Evolutionary conservation across 179 eudicot species (phyloP), one percentile per base, ranked within the genome.

Genomic region (Vitellaria paradoxa): DNA sequence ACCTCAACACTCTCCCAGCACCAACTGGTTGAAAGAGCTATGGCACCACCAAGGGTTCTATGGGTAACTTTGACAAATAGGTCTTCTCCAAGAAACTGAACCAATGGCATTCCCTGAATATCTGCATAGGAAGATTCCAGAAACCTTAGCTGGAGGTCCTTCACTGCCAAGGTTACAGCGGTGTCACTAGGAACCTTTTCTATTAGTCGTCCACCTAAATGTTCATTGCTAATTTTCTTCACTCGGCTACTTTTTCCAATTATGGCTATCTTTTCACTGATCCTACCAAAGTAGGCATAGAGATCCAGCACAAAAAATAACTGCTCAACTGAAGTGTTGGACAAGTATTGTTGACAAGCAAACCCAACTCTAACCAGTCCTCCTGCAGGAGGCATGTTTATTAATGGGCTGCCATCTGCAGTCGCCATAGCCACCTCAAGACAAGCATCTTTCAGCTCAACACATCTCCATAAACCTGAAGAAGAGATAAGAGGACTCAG

Each of bases 391-490:
- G 99, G 99, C 52, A 93, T 69, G 49, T 76, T 68, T 63, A 82
- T 87, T 81, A 96, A 83, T 24, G 96, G 93, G 65, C 89, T 84
- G 21, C 99, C 98, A 85, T 93, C 98, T 69, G 94, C 93, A 80
- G 99, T 96, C 70, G 84, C 96, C 99, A 96, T 92, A 72, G 99
- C 99, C 77, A 88, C 88, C 88, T 96, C 93, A 82, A 91, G n/a
- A 82, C 91, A 89, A 76, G 87, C 80, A 75, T 83, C 94, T 82
- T 93, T 96, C 77, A 93, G 75, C 84, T 91, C 99, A 60, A 91
- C 93, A 82, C 99, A 93, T 75, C 79, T 90, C 98, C 97, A 91
- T 46, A 85, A 81, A 63, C 82, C 80, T 76, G 81, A 84, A 70
- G 89, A 69, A 40, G 74, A 77, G 40, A 64, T 78, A 60, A 47